Percentiles rank a stretch among this genome's conserved stretches.
Evolutionary conservation across 306 rosid genomes (phyloP).

Genomic region (Quercus bicolor): DNA sequence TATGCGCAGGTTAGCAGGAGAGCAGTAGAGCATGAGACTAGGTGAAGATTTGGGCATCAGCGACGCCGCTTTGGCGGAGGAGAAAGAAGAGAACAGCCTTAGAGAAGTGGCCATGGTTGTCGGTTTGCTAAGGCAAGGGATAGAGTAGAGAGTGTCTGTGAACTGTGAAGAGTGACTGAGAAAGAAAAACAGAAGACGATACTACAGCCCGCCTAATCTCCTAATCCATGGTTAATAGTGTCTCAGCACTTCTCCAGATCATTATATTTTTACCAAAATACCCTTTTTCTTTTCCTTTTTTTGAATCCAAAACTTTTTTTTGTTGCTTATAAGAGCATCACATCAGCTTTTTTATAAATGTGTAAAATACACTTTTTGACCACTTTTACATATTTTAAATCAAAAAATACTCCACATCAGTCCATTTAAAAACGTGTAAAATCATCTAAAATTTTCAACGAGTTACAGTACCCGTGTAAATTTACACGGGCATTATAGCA

Average conservation of each 20-base stretch:
- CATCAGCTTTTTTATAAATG: too few relatives aligned
- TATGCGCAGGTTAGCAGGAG: slow-evolving; percentile 30
- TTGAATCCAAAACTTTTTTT: too few relatives aligned
- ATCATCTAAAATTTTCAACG: too few relatives aligned
- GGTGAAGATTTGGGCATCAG: background rate
- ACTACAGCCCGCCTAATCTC: slow-evolving; percentile 20
- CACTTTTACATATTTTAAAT: too few relatives aligned
- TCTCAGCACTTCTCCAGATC: background rate
- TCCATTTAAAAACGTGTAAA: too few relatives aligned
- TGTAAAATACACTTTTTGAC: too few relatives aligned
- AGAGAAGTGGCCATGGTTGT: slow-evolving; percentile 25
- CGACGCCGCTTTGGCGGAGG: slow-evolving; percentile 39
- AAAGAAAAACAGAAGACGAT: background rate
- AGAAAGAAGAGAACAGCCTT: slow-evolving; percentile 45
- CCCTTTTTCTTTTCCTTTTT: background rate
- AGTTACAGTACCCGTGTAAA: too few relatives aligned
- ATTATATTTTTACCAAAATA: background rate
- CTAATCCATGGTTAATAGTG: background rate
- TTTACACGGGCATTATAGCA: too few relatives aligned
- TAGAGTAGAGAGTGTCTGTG: background rate
- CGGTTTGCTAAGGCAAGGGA: slow-evolving; percentile 24
- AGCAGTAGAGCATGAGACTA: slow-evolving; percentile 1
- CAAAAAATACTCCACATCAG: too few relatives aligned
- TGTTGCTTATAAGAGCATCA: too few relatives aligned
- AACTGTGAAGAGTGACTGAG: background rate